phyloP scores from a whole-genome alignment of 1,284 basidiomycete genomes.

The Cystobasidium sp. region DNA sequence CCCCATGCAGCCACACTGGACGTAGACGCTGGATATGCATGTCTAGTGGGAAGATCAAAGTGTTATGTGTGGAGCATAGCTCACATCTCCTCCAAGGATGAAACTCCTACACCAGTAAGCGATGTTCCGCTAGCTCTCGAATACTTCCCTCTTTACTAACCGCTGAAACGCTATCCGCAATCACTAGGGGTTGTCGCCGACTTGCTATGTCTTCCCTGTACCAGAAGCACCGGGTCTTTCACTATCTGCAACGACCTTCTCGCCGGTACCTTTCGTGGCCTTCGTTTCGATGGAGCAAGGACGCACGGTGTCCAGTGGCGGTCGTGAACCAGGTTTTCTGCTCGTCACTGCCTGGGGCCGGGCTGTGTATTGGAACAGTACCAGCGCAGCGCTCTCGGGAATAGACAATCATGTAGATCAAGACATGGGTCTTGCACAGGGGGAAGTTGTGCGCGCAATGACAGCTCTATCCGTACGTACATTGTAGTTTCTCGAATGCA shows the following conservation, averaged over 20 bases:
- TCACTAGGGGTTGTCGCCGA: slow-evolving; percentile 46
- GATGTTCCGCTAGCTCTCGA: neutral
- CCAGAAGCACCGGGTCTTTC: slow-evolving; percentile 53
- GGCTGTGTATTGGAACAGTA: slow-evolving; percentile 58
- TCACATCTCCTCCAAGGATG: neutral
- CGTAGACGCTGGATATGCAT: slow-evolving; percentile 57
- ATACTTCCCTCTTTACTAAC: neutral
- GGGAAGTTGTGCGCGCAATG: slow-evolving; percentile 56
- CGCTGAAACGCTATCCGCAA: slow-evolving; percentile 47
- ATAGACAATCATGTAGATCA: slow-evolving; percentile 50
- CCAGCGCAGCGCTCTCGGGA: slow-evolving; percentile 57
- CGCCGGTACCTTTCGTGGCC: slow-evolving; percentile 32
- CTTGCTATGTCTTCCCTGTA: slow-evolving; percentile 50
- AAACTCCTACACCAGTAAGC: neutral
- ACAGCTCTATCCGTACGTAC: slow-evolving; percentile 47
- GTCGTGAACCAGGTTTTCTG: slow-evolving; percentile 59
- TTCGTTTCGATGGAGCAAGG: slow-evolving; percentile 10
- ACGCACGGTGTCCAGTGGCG: slow-evolving; percentile 37
- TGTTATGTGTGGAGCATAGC: slow-evolving; percentile 57
- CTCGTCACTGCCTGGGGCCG: slow-evolving; percentile 57
- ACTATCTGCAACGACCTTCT: slow-evolving; percentile 45
- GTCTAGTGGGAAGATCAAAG: slow-evolving; percentile 54
- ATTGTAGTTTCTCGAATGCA: neutral
- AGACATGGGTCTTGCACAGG: slow-evolving; percentile 48
- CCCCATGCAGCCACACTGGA: slow-evolving; percentile 57